Percentiles rank a stretch among this genome's conserved stretches.
phyloP scores from a whole-genome alignment of 1,284 basidiomycete genomes.

The Boletus smithii region DNA sequence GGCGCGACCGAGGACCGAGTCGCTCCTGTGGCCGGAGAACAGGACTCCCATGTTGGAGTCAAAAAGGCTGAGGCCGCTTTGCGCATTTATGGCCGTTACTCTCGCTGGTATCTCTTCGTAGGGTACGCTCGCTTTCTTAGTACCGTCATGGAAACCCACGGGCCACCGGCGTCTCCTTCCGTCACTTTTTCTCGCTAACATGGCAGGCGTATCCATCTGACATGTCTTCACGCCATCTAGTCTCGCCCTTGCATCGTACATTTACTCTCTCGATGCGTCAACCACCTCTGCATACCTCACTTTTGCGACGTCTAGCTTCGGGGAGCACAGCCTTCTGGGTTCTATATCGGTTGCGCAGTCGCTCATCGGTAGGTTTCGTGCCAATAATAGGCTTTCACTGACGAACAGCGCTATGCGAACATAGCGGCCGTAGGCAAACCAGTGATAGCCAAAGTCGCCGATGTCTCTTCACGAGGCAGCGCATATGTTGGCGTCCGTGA shows the following conservation, averaged over 20 bases:
- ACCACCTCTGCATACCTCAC: constrained; percentile 68
- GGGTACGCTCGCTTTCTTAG: constrained; percentile 49
- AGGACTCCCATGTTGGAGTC: constrained; percentile 46
- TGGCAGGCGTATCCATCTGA: too few relatives aligned
- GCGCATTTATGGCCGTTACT: constrained; percentile 50
- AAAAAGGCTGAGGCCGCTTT: constrained; percentile 51
- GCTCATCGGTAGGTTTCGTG: constrained; percentile 47
- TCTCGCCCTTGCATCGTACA: constrained; percentile 67
- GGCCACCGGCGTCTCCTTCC: too few relatives aligned
- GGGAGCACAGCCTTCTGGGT: constrained; percentile 59
- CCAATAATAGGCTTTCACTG: neutral
- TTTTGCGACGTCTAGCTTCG: constrained; percentile 61
- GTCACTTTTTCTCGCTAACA: too few relatives aligned
- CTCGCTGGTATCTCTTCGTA: constrained; percentile 61
- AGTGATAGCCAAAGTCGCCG: constrained; percentile 76
- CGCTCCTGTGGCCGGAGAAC: constrained; percentile 5
- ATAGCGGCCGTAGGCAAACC: constrained; percentile 69
- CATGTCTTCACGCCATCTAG: constrained; percentile 33
- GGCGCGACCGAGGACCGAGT: too few relatives aligned
- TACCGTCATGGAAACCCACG: too few relatives aligned
- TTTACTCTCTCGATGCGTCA: constrained; percentile 70
- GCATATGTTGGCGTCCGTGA: constrained; percentile 63
- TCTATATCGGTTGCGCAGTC: constrained; percentile 60
- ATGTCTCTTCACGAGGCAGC: constrained; percentile 57
- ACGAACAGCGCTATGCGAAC: neutral